Conservation (phyloP, 2,329 filamentous ascomycete genomes). For the Monilinia laxa region DNA sequence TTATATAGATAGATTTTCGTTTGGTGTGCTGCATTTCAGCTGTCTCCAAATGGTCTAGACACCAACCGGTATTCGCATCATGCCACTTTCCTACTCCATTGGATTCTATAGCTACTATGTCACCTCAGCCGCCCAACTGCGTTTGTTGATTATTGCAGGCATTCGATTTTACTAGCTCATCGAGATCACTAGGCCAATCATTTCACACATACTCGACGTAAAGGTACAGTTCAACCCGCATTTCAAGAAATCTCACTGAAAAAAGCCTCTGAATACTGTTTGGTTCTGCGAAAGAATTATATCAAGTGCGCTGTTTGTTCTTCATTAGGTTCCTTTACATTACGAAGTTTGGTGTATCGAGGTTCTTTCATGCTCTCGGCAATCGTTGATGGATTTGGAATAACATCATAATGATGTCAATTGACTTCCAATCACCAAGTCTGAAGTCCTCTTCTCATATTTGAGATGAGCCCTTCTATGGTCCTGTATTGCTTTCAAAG, state of each 20-base stretch:
- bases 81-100: background rate
- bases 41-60: background rate
- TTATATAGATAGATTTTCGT: background rate
- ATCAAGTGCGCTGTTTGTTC: background rate
- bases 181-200: background rate
- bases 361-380: background rate
- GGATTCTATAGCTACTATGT: background rate
- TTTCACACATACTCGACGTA: background rate
- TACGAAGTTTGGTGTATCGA: background rate
- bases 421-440: background rate
- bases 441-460: background rate
- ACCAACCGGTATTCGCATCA: background rate
- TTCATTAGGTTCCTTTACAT: background rate
- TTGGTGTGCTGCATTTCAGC: background rate
- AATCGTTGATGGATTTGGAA: background rate
- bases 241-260: background rate
- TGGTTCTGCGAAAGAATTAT: background rate
- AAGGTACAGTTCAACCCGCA: background rate
- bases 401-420: background rate
- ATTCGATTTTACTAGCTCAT: background rate
- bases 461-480: no score
- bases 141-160: background rate
- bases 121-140: background rate
- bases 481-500: background rate
- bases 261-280: background rate